Evolutionary conservation across 2,329 filamentous ascomycete genomes (phyloP), one percentile per base, ranked within the genome.

Genomic region (Scedosporium boydii): DNA sequence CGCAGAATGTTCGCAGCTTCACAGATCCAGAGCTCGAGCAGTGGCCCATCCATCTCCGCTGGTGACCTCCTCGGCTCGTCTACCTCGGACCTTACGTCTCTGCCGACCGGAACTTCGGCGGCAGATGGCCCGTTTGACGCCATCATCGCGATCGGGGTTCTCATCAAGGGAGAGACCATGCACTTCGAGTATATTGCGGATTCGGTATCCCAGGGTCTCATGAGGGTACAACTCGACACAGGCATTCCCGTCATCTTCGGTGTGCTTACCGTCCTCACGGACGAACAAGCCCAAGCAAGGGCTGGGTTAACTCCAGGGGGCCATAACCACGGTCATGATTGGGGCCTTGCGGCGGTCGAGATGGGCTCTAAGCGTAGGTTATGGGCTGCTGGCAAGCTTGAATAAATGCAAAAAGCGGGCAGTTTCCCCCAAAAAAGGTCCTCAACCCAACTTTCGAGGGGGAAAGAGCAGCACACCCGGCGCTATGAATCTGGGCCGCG

Each of bases 121-220:
- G 70, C 79, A 65, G 77, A 82, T 63, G 77, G 80, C 62, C 85
- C 91, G 21, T 98, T 98, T 70, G 93, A 98, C 72, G 95, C 95
- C 65, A 87, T 99, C 66, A 93, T 99, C 67, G 92, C 95, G 61
- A 90, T 99, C 68, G 95, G 95, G 62, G 93, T 96, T 63, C 85
- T 99, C 65, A 97, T 99, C 79, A 99, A 99, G 80, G 95, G 95
- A 74, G 90, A 96, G 77, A 98, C 95, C 6, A 97, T 97, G 92
- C 95, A 99, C 78, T 99, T 99, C 71, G 95, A 99, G 78, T 98
- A 99, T 78, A 99, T 99, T 70, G 84, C 93, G 51, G 95, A 98
- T 67, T 86, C 91, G 48, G 92, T 96, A 6, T 91, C 87, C 63
- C 91, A 96, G 65, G 95, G 91, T 6, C 82, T 99, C 65, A 99